Evolutionary conservation across 345 rosid species (phyloP), one percentile per base, ranked within the genome.

Genomic region (Carallia pectinifolia): DNA sequence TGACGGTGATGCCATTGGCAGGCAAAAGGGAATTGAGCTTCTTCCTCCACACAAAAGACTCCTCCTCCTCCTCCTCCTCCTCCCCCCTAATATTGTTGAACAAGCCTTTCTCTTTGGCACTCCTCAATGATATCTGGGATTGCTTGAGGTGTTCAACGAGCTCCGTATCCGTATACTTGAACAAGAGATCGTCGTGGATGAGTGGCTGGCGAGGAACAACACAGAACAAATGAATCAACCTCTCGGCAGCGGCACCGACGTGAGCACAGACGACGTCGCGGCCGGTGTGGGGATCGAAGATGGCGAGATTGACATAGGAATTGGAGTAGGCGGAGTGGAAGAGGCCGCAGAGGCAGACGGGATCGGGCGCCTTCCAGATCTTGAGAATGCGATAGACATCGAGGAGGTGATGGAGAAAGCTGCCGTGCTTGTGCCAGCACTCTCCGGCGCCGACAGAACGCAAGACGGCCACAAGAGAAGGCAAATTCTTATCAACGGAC

Each of bases 351-450:
- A 92, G 97, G 70, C 97, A 90, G 65, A 92, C 90, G 52, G 84
- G 71, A 4, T 87, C 96, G 0, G 93, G 92, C 37, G 90, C 93
- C 53, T 76, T 84, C 99, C 99, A 95, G 1, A 90, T 71, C 76
- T 85, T 88, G 55, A 92, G 97, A 53, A 95, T 81, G 12, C 93
- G 89, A 77, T 95, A 89, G 40, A 92, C 84, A 68, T 95, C 96
- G 15, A 92, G 62, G 15, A 95, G 81, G 79, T 95, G 99, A 6
- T 95, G 86, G 1, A 95, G 81, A 79, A 95, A 95, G 84, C 89
- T 92, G 27, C 97, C 97, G 73, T 92, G 97, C 77, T 95, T 95
- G 84, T 95, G 97, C 97, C 97, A 95, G 81, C 99, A 95, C 88
- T 95, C 99, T 6, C 97, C 99, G 3, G 97, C 99, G 8, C 99